A percentile compares a stretch with the other conserved stretches of the same genome.
Conservation (phyloP, 2,329 filamentous ascomycete genomes). For the Metarhizium album region DNA sequence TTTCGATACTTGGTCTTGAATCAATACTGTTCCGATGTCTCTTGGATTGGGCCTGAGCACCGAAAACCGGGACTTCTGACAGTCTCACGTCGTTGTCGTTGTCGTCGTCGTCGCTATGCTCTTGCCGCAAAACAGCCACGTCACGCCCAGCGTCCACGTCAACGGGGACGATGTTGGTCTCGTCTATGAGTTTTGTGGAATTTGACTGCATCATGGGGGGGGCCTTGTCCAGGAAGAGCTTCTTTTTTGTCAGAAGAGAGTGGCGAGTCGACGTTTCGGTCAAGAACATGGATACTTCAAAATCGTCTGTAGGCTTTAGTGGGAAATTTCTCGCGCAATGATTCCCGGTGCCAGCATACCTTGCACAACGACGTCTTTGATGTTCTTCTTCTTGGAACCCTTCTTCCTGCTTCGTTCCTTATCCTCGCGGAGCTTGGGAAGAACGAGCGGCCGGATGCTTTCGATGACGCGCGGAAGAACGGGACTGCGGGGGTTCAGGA, state of each 20-base stretch:
- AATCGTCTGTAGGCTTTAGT: slow-evolving; percentile 57
- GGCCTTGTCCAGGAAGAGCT: slow-evolving; percentile 55
- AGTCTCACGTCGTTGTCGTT: slow-evolving; percentile 18
- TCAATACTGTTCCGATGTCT: slow-evolving; percentile 15
- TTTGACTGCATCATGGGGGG: slow-evolving; percentile 48
- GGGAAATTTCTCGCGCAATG: background rate
- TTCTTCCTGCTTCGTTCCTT: slow-evolving; percentile 50
- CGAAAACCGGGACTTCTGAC: slow-evolving; percentile 23
- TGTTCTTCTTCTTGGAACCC: slow-evolving; percentile 61
- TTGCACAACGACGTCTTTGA: slow-evolving; percentile 79
- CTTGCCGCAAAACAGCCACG: slow-evolving; percentile 28
- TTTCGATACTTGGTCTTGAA: slow-evolving; percentile 19
- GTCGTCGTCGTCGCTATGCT: slow-evolving; percentile 33
- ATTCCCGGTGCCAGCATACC: slow-evolving; percentile 38
- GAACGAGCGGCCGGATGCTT: slow-evolving; percentile 71
- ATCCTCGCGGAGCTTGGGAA: slow-evolving; percentile 87
- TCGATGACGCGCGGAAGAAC: slow-evolving; percentile 76
- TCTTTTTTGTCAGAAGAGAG: slow-evolving; percentile 76
- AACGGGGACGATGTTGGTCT: slow-evolving; percentile 42
- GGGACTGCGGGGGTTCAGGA: slow-evolving; percentile 65
- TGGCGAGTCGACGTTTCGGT: slow-evolving; percentile 79
- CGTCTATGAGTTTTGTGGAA: slow-evolving; percentile 49
- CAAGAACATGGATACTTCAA: slow-evolving; percentile 89
- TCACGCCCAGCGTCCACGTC: slow-evolving; percentile 25
- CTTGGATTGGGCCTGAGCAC: slow-evolving; percentile 16